These are phyloP conservation scores for Ophioceras dolichostomum DNA, from an alignment of 2,329 filamentous ascomycete species.

Conservation along the genomic window DNA sequence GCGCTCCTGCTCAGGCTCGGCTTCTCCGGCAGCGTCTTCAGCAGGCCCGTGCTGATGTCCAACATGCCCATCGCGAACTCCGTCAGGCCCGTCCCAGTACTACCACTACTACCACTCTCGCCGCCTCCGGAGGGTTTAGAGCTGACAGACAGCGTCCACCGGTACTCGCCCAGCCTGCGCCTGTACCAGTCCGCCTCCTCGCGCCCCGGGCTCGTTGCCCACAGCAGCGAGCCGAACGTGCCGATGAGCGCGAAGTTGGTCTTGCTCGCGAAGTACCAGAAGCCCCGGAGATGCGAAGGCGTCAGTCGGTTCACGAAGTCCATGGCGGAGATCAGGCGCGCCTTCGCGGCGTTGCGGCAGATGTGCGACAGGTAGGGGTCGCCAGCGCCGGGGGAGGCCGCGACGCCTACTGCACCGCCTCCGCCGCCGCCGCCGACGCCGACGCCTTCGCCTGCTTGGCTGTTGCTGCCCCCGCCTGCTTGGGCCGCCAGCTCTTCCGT, in stretches of 20 bases:
- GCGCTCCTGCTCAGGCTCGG: conserved; percentile 47
- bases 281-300: conserved; percentile 73
- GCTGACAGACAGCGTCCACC: conserved; percentile 86
- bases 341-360: conserved; percentile 87
- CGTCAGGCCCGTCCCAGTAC: conserved; percentile 43
- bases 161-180: conserved; percentile 72
- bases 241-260: conserved; percentile 92
- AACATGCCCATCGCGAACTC: conserved; percentile 69
- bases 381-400: conserved; percentile 23
- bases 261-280: conserved; percentile 85
- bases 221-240: conserved; percentile 81
- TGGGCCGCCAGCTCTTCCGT: conserved; percentile 23
- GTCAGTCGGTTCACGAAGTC: conserved; percentile 92
- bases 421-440: background rate
- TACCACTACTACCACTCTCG: too few species aligned
- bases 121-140: conserved; percentile 60
- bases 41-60: conserved; percentile 56
- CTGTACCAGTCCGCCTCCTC: conserved; percentile 94
- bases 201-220: conserved; percentile 74
- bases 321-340: conserved; percentile 88
- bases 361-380: conserved; percentile 84
- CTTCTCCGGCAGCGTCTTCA: conserved; percentile 61
- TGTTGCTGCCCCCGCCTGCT: conserved; percentile 11
- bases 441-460: conserved; percentile 5
- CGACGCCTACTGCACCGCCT: background rate